Conservation (phyloP, 208 protist genomes). For the Crithidia mellificae region DNA sequence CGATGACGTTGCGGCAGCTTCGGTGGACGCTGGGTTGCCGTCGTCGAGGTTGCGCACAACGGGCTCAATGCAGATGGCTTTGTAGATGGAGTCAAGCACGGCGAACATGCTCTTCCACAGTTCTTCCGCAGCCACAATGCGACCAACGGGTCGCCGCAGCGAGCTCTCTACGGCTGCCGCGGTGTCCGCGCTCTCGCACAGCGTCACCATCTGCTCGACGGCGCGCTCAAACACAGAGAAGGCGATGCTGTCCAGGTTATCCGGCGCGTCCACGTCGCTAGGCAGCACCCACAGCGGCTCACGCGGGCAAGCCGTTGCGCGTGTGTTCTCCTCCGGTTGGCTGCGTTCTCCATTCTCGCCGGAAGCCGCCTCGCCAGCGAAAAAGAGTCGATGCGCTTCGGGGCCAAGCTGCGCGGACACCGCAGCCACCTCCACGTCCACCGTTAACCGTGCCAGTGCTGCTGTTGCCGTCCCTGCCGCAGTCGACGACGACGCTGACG, state of each 20-base stretch:
- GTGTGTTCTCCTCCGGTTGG: not conserved
- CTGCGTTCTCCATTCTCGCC: not conserved
- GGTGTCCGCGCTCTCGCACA: constrained; percentile 40
- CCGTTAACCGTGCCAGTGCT: not conserved
- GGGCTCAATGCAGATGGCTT: constrained; percentile 40
- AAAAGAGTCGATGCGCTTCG: constrained; percentile 1
- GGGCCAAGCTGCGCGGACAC: not conserved
- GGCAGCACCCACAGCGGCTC: constrained; percentile 1
- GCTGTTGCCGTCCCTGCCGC: not conserved
- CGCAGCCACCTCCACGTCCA: not conserved
- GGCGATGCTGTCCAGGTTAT: constrained; percentile 32
- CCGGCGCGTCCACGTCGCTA: not conserved
- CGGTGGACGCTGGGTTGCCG: too few species aligned
- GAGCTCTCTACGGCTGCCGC: constrained; percentile 21
- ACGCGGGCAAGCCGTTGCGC: not conserved
- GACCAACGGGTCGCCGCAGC: constrained; percentile 24
- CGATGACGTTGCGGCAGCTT: not conserved
- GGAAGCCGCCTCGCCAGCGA: not conserved
- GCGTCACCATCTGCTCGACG: constrained; percentile 40
- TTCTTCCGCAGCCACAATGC: constrained; percentile 30
- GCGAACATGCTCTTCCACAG: constrained; percentile 42
- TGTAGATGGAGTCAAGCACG: constrained; percentile 40
- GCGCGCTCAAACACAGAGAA: constrained; percentile 48
- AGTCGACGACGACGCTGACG: not conserved
- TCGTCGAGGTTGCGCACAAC: constrained; percentile 13